Percentiles rank a stretch among this genome's conserved stretches.
These are phyloP conservation scores for Friedmanniomyces simplex DNA, from an alignment of 495 filamentous ascomycete species.

Conservation along the genomic window DNA sequence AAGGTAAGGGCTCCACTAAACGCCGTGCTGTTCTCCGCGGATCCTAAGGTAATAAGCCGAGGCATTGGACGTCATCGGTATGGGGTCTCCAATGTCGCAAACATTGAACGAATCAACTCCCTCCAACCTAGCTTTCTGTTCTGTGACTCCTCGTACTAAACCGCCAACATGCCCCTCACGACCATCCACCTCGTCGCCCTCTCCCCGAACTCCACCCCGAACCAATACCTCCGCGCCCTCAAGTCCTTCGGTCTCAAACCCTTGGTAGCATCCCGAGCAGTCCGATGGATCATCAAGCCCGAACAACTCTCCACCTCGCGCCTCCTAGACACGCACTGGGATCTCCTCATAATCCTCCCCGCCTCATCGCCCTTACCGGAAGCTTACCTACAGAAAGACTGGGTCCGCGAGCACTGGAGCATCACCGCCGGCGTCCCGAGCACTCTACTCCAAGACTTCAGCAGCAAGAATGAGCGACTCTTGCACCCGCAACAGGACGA, in stretches of 20 bases:
- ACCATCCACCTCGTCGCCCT: constrained; percentile 30
- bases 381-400: constrained; percentile 22
- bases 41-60: no score
- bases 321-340: constrained; percentile 45
- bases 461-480: constrained; percentile 36
- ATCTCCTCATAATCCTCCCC: constrained; percentile 46
- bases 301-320: constrained; percentile 36
- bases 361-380: constrained; percentile 31
- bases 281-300: constrained; percentile 50
- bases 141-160: no score
- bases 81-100: no score
- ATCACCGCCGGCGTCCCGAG: constrained; percentile 47
- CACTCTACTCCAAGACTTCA: constrained; percentile 39
- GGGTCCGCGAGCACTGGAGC: constrained; percentile 36
- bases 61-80: constrained; percentile 25
- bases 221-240: constrained; percentile 24
- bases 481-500: constrained; percentile 32
- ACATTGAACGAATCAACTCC: constrained; percentile 29
- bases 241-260: constrained; percentile 24
- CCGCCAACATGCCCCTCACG: constrained; percentile 26
- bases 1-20: constrained; percentile 22
- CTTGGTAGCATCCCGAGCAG: constrained; percentile 39
- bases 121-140: no score
- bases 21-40: no score
- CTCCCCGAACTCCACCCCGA: constrained; percentile 14